Evolutionary conservation across 2,329 filamentous ascomycete genomes (phyloP).

Genomic region (Chrysoporthe cubensis): DNA sequence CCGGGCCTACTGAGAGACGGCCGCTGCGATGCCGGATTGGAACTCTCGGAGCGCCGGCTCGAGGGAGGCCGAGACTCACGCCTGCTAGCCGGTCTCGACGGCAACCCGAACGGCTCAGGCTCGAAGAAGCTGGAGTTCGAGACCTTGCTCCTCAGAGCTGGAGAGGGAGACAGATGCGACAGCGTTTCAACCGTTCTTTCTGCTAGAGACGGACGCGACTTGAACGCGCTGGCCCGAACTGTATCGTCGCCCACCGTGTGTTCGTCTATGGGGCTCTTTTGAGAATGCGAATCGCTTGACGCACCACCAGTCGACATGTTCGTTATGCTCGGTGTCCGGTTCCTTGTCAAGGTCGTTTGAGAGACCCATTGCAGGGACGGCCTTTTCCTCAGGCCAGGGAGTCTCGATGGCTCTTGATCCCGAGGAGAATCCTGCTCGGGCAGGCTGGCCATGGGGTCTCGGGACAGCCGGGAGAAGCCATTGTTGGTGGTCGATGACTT

Average conservation of each 20-base stretch:
- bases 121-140: conserved; percentile 79
- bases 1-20: conserved; percentile 56
- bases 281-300: conserved; percentile 18
- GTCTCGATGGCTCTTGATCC: conserved; percentile 10
- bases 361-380: conserved; percentile 20
- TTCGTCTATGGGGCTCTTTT: conserved; percentile 20
- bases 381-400: conserved; percentile 20
- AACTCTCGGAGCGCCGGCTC: conserved; percentile 66
- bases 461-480: conserved; percentile 18
- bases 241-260: conserved; percentile 5
- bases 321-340: conserved; percentile 22
- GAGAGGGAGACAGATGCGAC: conserved; percentile 76
- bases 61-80: conserved; percentile 56
- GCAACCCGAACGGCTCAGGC: conserved; percentile 61
- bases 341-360: conserved; percentile 8
- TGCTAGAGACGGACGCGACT: conserved; percentile 64
- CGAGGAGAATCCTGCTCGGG: conserved; percentile 17
- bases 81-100: conserved; percentile 48
- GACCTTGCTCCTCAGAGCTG: conserved; percentile 65
- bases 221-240: conserved; percentile 21
- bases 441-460: conserved; percentile 25
- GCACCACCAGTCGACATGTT: conserved; percentile 17
- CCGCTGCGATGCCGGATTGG: conserved; percentile 53
- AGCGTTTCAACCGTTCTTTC: conserved; percentile 88
- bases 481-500: not conserved